Evolutionary conservation across 208 protist genomes (phyloP), one percentile per base, ranked within the genome.

Genomic region (Wallacemonas rigidus): DNA sequence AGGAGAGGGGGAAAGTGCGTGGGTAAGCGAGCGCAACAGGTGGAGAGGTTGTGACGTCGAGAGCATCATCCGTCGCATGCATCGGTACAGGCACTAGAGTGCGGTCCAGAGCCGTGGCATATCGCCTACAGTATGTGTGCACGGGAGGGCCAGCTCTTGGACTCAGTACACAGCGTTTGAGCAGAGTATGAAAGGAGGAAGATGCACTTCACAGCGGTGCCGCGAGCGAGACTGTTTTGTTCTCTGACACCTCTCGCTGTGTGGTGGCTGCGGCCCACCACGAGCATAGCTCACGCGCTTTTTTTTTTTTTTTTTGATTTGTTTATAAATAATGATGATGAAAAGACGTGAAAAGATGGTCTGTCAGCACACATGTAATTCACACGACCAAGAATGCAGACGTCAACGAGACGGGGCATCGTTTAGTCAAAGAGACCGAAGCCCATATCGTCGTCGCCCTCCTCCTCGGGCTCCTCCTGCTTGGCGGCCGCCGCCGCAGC

Each of bases 391-490:
- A 26, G 26, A 26, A 26, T 26, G 26, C 26, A 26, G 26, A 26
- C 26, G 26, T 26, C 26, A 26, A 26, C 26, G 26, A 26, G 26
- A 26, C 26, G 26, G 26, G 26, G 26, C 26, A 26, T 26, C 26
- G 26, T 26, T 88, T 91, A 97, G 82, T 97, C 93, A 68, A 97
- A 97, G 58, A 97, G 92, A 80, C 90, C 92, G 64, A 97, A 95
- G 74, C 88, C 92, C 90, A 95, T 95, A 41, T 91, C 88, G 71
- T 95, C 94, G 53, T 97, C 92, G 44, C 83, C 90, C 71, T 97
- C 89, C 68, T 93, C 88, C 73, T 94, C 90, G 5, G 79, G 78
- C 67, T 74, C 77, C 71, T 88, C 89, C 62, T 81, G 74, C 71
- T 89, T 80, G 15, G 79, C 69, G 35, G 74, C 77, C 14, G 80